Conservation (phyloP, 345 rosid genomes). For the Syzygium aromaticum region DNA sequence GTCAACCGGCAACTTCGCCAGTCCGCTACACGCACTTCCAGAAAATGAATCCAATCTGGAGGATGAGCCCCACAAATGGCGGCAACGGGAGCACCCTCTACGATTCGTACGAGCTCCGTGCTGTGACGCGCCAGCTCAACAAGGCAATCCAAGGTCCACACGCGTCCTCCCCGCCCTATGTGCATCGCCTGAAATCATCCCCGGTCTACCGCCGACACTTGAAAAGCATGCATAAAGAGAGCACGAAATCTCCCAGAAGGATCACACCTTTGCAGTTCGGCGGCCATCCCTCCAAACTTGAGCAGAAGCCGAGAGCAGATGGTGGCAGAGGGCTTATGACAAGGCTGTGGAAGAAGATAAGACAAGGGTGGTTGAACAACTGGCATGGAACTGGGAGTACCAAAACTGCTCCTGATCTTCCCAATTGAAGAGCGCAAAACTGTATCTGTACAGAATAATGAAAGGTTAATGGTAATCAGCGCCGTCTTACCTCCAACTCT, state of each 20-base stretch:
- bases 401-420: neutral
- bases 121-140: constrained; percentile 34
- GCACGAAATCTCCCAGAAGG: constrained; percentile 2
- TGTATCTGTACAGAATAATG: neutral
- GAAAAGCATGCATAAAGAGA: constrained; percentile 13
- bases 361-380: constrained; percentile 9
- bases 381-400: neutral
- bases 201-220: constrained; percentile 3
- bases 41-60: constrained; percentile 3
- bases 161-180: constrained; percentile 9
- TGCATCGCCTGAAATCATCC: neutral
- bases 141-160: constrained; percentile 21
- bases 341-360: constrained; percentile 39
- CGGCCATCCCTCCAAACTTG: neutral
- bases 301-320: neutral
- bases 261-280: neutral
- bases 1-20: neutral
- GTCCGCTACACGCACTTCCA: neutral
- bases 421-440: neutral
- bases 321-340: constrained; percentile 8
- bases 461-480: neutral
- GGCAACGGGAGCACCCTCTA: constrained; percentile 27
- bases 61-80: constrained; percentile 4
- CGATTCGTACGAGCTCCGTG: constrained; percentile 35
- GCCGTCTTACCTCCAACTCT: neutral